phyloP scores from a whole-genome alignment of 345 rosid genomes.

The Boechera stricta region DNA sequence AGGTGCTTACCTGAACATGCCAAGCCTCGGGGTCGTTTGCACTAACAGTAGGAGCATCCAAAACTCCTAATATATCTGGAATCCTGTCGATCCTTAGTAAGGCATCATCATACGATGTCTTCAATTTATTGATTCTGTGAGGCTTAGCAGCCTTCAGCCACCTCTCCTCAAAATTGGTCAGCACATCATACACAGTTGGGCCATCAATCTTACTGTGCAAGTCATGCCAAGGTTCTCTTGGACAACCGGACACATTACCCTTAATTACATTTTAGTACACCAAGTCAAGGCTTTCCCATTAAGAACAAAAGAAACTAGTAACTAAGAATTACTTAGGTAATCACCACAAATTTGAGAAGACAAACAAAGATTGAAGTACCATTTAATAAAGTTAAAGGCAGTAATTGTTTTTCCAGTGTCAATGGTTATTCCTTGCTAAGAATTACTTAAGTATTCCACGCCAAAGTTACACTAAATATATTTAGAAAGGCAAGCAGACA shows the following conservation, averaged over 20 bases:
- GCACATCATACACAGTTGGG: slow-evolving; percentile 95
- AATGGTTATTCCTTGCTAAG: not conserved
- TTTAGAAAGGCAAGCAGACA: slow-evolving; percentile 30
- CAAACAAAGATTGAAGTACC: not conserved
- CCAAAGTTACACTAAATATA: not conserved
- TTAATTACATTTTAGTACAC: slow-evolving; percentile 30
- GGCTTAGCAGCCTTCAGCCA: slow-evolving; percentile 90
- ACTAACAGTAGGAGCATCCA: slow-evolving; percentile 55
- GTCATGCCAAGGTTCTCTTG: slow-evolving; percentile 99
- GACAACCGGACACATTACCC: slow-evolving; percentile 75
- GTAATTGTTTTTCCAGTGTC: not conserved
- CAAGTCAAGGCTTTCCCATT: slow-evolving; percentile 9
- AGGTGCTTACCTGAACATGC: slow-evolving; percentile 84
- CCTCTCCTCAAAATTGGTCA: slow-evolving; percentile 92
- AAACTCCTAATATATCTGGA: slow-evolving; percentile 72
- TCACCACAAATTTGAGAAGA: slow-evolving; percentile 1
- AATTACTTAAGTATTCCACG: not conserved
- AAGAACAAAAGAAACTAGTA: not conserved
- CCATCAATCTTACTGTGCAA: slow-evolving; percentile 91
- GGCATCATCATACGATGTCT: slow-evolving; percentile 78
- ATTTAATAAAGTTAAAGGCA: slow-evolving; percentile 4
- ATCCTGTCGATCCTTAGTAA: slow-evolving; percentile 77
- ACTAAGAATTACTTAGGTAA: slow-evolving; percentile 2
- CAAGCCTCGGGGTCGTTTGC: slow-evolving; percentile 76
- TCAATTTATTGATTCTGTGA: slow-evolving; percentile 75